Evolutionary conservation across 768 basidiomycete genomes (phyloP).

Genomic region (Mycena latifolia): DNA sequence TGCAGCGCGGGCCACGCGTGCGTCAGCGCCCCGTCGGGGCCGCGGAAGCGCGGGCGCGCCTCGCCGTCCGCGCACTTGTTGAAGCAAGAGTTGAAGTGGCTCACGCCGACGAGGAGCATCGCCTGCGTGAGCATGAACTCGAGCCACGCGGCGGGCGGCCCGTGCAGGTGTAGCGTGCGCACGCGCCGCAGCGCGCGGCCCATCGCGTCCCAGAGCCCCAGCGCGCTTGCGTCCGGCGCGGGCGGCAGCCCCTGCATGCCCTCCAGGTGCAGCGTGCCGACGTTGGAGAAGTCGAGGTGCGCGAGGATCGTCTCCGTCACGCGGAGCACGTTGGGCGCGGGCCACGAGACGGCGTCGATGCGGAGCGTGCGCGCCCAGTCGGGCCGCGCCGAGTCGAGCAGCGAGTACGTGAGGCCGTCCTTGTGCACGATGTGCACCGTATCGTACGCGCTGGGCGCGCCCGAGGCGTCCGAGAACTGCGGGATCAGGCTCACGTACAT

Average conservation of each 20-base stretch:
- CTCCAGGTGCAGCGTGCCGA: conserved; percentile 26
- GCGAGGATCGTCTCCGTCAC: conserved; percentile 15
- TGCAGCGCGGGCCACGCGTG: conserved; percentile 28
- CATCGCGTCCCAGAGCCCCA: conserved; percentile 21
- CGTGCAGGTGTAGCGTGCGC: conserved; percentile 25
- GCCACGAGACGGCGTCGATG: background rate
- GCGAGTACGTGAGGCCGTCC: conserved; percentile 1
- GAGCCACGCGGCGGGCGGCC: conserved; percentile 10
- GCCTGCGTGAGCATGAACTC: conserved; percentile 35
- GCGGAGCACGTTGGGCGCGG: background rate
- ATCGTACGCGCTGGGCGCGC: conserved; percentile 10
- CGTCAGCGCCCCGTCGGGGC: conserved; percentile 19
- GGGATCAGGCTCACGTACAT: conserved; percentile 18
- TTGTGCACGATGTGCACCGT: conserved; percentile 17
- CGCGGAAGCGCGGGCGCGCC: conserved; percentile 17
- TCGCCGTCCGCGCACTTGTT: too few relatives aligned
- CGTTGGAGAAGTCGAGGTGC: conserved; percentile 17
- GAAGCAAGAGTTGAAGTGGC: conserved; percentile 30
- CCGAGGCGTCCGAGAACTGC: conserved; percentile 12
- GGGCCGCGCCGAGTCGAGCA: conserved; percentile 20
- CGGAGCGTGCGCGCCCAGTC: conserved; percentile 23
- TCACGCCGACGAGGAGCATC: conserved; percentile 32
- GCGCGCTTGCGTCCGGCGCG: background rate
- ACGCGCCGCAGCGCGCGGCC: conserved; percentile 17
- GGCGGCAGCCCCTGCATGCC: background rate